Evolutionary conservation across 2,329 filamentous ascomycete species (phyloP).

Genomic region (Teratosphaeria destructans): DNA sequence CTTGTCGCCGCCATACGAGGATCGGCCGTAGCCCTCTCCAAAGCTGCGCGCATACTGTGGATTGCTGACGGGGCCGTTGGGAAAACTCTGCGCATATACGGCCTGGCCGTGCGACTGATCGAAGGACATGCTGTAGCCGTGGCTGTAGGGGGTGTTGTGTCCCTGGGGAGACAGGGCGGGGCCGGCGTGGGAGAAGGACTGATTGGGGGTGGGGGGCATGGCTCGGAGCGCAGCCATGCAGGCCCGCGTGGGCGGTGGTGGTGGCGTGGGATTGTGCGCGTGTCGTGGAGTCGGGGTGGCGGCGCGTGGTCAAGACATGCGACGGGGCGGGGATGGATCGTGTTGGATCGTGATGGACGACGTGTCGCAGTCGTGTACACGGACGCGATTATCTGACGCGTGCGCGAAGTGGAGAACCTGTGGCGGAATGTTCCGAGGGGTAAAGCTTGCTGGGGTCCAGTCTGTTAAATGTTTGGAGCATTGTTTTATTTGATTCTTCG

Average conservation of each 20-base stretch:
- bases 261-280: background rate
- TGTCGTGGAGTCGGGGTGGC: background rate
- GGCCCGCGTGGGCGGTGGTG: background rate
- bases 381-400: background rate
- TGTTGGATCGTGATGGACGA: background rate
- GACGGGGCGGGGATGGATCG: background rate
- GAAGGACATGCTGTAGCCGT: constrained; percentile 22
- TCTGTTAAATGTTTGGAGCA: background rate
- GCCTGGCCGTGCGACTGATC: constrained; percentile 16
- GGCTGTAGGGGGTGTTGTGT: constrained; percentile 4
- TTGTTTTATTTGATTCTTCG: background rate
- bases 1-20: constrained; percentile 20
- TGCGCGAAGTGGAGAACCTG: background rate
- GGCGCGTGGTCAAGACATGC: background rate
- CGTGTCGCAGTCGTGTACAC: background rate
- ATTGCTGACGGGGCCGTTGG: constrained; percentile 24
- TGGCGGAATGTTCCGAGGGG: background rate
- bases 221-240: constrained; percentile 10
- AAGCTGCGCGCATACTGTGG: constrained; percentile 30
- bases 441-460: background rate
- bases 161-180: constrained; percentile 5
- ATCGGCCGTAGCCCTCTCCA: constrained; percentile 15
- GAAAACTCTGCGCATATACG: constrained; percentile 21
- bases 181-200: constrained; percentile 15
- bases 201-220: constrained; percentile 23